phyloP scores from a whole-genome alignment of 2,329 filamentous ascomycete species.

The Clonostachys sp. region DNA sequence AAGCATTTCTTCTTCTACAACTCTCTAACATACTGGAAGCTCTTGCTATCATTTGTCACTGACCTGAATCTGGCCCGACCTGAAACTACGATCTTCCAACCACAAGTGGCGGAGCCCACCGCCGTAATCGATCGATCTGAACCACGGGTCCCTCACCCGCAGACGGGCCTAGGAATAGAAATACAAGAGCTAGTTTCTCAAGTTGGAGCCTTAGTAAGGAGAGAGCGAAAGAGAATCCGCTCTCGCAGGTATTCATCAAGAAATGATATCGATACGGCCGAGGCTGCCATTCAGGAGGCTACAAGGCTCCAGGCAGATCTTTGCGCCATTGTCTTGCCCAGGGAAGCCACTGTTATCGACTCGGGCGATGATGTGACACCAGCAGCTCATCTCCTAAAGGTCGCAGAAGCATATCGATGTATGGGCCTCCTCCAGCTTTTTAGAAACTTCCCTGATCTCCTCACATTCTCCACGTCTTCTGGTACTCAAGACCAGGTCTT shows the following conservation, averaged over 20 bases:
- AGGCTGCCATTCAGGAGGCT: conserved; percentile 5
- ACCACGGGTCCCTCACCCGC: conserved; percentile 8
- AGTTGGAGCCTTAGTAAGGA: conserved; percentile 8
- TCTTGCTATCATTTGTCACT: conserved; percentile 11
- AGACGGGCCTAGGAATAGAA: conserved; percentile 8
- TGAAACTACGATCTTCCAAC: not conserved
- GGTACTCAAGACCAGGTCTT: conserved; percentile 4
- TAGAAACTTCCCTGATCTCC: conserved; percentile 12
- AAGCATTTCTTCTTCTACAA: conserved; percentile 7
- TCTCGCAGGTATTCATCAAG: conserved; percentile 9
- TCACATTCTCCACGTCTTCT: conserved; percentile 7
- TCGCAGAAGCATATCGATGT: conserved; percentile 12
- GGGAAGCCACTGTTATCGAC: conserved; percentile 6
- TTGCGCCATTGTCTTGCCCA: conserved; percentile 1
- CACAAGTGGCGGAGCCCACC: too few species aligned
- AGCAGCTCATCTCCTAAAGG: conserved; percentile 5
- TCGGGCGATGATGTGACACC: conserved; percentile 8
- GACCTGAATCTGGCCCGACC: conserved; percentile 4
- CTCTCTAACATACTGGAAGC: conserved; percentile 13
- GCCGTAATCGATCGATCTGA: conserved; percentile 1
- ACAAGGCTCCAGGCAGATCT: conserved; percentile 8
- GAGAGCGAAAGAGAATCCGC: conserved; percentile 8
- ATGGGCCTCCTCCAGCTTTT: conserved; percentile 10
- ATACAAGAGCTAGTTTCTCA: conserved; percentile 6
- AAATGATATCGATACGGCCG: conserved; percentile 8